Evolutionary conservation across 768 basidiomycete genomes (phyloP).

Genomic region (Russula brevipes): DNA sequence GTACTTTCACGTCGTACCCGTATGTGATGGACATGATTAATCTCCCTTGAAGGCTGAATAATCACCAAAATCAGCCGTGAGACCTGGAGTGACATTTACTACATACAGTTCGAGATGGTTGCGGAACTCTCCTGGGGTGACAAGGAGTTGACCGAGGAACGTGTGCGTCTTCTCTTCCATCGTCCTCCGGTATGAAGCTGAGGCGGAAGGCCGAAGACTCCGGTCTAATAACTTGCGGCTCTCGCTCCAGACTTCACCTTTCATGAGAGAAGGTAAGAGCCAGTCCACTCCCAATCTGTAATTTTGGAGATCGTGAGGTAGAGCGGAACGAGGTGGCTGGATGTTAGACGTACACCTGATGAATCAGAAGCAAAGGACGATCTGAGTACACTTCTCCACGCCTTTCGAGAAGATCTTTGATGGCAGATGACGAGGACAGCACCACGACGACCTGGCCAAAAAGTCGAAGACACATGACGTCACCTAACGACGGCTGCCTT

Average conservation of each 20-base stretch:
- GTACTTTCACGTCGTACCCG: constrained; percentile 8
- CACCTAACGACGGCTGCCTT: not conserved
- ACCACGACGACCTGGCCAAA: constrained; percentile 46
- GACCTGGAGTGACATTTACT: not conserved
- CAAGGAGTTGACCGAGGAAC: constrained; percentile 1
- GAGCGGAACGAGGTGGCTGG: not conserved
- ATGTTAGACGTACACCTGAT: constrained; percentile 5
- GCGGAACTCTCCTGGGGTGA: not conserved
- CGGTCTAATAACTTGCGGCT: constrained; percentile 6
- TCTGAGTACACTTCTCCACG: constrained; percentile 35
- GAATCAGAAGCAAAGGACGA: not conserved
- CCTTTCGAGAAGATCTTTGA: constrained; percentile 49
- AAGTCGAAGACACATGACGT: constrained; percentile 29
- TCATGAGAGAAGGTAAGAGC: not conserved
- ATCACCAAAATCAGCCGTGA: not conserved
- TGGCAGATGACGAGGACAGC: constrained; percentile 42
- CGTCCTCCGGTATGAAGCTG: not conserved
- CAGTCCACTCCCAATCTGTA: not conserved
- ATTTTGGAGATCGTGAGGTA: not conserved
- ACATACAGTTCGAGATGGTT: constrained; percentile 6
- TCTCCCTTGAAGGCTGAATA: constrained; percentile 6
- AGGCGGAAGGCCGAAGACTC: constrained; percentile 7
- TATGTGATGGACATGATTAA: constrained; percentile 13
- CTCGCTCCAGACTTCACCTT: constrained; percentile 4
- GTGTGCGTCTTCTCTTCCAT: constrained; percentile 8